Evolutionary conservation across 2,329 filamentous ascomycete genomes (phyloP).

Genomic region (Botrytis medusae): DNA sequence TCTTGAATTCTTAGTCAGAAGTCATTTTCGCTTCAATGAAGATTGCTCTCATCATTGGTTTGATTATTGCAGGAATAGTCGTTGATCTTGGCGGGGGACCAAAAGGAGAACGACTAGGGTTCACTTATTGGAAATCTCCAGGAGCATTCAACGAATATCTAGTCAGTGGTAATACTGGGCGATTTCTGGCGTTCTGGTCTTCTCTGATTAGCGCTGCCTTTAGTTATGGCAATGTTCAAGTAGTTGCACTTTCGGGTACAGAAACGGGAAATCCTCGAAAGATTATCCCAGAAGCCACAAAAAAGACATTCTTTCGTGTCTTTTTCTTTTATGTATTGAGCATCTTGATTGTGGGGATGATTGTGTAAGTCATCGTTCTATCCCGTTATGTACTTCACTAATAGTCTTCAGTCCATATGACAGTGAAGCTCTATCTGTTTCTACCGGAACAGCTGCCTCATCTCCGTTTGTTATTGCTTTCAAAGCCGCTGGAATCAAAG

Average conservation of each 20-base stretch:
- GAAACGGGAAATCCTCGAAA: constrained; percentile 54
- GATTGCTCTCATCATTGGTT: constrained; percentile 60
- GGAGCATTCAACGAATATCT: constrained; percentile 68
- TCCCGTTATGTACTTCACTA: constrained; percentile 38
- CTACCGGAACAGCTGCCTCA: constrained; percentile 48
- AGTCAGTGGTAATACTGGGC: constrained; percentile 57
- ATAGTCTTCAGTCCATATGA: constrained; percentile 58
- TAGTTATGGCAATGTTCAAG: constrained; percentile 52
- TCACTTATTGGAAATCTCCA: constrained; percentile 68
- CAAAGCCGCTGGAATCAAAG: constrained; percentile 63
- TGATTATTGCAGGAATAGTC: constrained; percentile 62
- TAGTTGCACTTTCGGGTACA: constrained; percentile 55
- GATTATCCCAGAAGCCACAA: constrained; percentile 53
- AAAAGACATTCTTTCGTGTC: constrained; percentile 55
- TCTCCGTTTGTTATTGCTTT: constrained; percentile 73
- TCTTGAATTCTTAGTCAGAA: constrained; percentile 37
- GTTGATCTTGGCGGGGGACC: constrained; percentile 64
- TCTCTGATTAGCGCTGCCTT: constrained; percentile 50
- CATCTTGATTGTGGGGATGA: constrained; percentile 51
- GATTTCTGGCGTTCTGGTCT: constrained; percentile 53
- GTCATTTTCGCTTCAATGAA: constrained; percentile 56
- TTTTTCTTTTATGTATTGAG: constrained; percentile 49
- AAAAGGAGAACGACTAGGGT: constrained; percentile 59
- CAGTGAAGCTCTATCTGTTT: constrained; percentile 46
- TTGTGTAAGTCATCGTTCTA: constrained; percentile 43